phyloP scores from a whole-genome alignment of 1,139 yeast species.

The Suhomyces guaymorum region DNA sequence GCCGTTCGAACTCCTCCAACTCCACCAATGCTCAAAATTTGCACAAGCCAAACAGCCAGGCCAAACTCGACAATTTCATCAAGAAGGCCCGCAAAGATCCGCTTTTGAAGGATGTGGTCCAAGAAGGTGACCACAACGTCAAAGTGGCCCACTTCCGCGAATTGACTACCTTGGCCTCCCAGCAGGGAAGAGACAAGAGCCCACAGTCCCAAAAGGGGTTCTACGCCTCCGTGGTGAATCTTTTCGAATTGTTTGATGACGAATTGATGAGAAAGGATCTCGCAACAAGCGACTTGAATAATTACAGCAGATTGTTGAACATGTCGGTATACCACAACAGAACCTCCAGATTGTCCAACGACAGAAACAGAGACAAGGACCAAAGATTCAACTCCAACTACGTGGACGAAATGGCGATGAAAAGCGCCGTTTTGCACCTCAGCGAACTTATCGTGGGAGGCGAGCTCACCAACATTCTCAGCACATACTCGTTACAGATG shows the following conservation, averaged over 20 bases:
- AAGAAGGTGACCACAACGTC: conserved; percentile 21
- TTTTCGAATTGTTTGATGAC: conserved; percentile 30
- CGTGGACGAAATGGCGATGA: conserved; percentile 34
- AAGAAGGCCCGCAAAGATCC: conserved; percentile 27
- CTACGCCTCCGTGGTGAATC: conserved; percentile 23
- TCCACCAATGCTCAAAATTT: conserved; percentile 11
- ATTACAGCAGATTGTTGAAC: conserved; percentile 30
- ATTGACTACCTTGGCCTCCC: conserved; percentile 25
- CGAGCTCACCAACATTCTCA: conserved; percentile 22
- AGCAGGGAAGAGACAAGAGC: conserved; percentile 18
- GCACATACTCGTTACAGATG: conserved; percentile 17
- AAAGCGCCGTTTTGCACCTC: conserved; percentile 36
- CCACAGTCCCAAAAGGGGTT: conserved; percentile 23
- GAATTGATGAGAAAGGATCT: conserved; percentile 28
- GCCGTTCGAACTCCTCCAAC: conserved; percentile 22
- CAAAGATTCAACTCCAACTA: conserved; percentile 29
- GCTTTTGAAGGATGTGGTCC: conserved; percentile 20
- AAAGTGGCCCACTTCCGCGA: conserved; percentile 34
- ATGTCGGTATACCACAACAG: conserved; percentile 33
- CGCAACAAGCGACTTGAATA: conserved; percentile 27
- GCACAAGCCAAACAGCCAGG: conserved; percentile 8
- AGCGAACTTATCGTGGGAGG: conserved; percentile 35
- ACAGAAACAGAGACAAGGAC: conserved; percentile 44
- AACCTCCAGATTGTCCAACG: conserved; percentile 31
- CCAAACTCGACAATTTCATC: conserved; percentile 19